Evolutionary conservation across 371 early-diverging fungal species (phyloP).

Genomic region (Mucor velutinosus): DNA sequence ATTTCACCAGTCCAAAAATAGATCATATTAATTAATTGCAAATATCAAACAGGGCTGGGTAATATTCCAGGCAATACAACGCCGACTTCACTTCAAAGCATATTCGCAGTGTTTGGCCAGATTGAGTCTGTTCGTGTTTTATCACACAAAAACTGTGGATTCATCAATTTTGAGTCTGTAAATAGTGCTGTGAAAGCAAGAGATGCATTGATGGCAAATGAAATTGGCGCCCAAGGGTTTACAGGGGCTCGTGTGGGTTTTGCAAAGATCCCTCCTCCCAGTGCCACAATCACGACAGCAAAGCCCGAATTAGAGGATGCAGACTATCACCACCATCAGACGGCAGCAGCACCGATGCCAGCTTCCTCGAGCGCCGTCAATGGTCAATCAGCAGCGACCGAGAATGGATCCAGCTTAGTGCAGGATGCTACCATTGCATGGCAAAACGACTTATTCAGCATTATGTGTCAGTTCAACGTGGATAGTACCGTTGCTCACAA

Average conservation of each 20-base stretch:
- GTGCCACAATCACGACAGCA: neutral
- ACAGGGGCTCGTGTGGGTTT: slow-evolving; percentile 86
- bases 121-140: slow-evolving; percentile 94
- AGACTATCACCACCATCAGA: neutral
- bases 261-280: slow-evolving; percentile 78
- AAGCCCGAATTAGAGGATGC: neutral
- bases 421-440: slow-evolving; percentile 20
- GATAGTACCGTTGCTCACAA: slow-evolving; percentile 4
- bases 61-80: slow-evolving; percentile 87
- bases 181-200: slow-evolving; percentile 90
- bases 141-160: slow-evolving; percentile 96
- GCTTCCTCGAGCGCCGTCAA: neutral
- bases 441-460: slow-evolving; percentile 31
- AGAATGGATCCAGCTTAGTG: slow-evolving; percentile 15
- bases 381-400: slow-evolving; percentile 1
- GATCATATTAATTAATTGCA: slow-evolving; percentile 2
- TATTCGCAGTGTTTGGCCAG: slow-evolving; percentile 84
- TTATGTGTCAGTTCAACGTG: slow-evolving; percentile 36
- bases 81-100: slow-evolving; percentile 69
- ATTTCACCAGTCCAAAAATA: neutral
- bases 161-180: slow-evolving; percentile 89
- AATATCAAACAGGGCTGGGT: slow-evolving; percentile 77
- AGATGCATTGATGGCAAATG: slow-evolving; percentile 84
- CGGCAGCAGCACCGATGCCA: neutral
- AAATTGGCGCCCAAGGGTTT: slow-evolving; percentile 77